Evolutionary conservation across 805 yeast species (phyloP).

Genomic region (Candida maesae): DNA sequence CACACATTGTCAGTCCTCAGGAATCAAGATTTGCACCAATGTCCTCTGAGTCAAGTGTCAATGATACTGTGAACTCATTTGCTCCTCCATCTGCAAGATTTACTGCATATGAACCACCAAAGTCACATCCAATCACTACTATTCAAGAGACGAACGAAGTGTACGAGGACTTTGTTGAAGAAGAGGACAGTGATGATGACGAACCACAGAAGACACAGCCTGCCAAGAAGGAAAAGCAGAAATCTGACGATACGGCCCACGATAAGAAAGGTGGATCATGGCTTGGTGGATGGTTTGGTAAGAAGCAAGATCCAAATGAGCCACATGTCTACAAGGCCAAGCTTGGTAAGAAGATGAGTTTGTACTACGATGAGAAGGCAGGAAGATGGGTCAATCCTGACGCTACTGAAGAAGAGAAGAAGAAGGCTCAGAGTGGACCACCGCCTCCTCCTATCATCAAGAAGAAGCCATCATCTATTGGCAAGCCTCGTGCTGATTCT

Average conservation of each 20-base stretch:
- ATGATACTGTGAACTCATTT: slow-evolving; percentile 10
- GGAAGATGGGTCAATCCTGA: slow-evolving; percentile 83
- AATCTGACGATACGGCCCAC: slow-evolving; percentile 16
- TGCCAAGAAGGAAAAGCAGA: slow-evolving; percentile 22
- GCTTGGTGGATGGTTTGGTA: slow-evolving; percentile 65
- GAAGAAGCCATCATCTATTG: slow-evolving; percentile 31
- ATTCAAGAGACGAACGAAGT: slow-evolving; percentile 40
- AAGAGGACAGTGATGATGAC: slow-evolving; percentile 37
- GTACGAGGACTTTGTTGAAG: slow-evolving; percentile 42
- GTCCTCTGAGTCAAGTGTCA: slow-evolving; percentile 1
- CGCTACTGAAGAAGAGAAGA: slow-evolving; percentile 62
- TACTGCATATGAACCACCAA: slow-evolving; percentile 27
- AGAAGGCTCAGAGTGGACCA: slow-evolving; percentile 58
- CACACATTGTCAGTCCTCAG: neutral
- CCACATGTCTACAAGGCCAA: slow-evolving; percentile 82
- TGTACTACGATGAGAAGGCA: slow-evolving; percentile 77
- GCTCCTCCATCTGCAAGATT: slow-evolving; percentile 27
- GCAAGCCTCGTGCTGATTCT: slow-evolving; percentile 38
- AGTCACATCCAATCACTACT: slow-evolving; percentile 13
- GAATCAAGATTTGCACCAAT: slow-evolving; percentile 19
- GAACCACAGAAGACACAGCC: slow-evolving; percentile 17
- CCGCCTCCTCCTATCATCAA: slow-evolving; percentile 45
- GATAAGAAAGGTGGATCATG: slow-evolving; percentile 27
- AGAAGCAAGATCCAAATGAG: slow-evolving; percentile 47
- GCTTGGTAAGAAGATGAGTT: slow-evolving; percentile 69